Evolutionary conservation across 805 yeast genomes (phyloP).

Genomic region (Pichia deserticola): DNA sequence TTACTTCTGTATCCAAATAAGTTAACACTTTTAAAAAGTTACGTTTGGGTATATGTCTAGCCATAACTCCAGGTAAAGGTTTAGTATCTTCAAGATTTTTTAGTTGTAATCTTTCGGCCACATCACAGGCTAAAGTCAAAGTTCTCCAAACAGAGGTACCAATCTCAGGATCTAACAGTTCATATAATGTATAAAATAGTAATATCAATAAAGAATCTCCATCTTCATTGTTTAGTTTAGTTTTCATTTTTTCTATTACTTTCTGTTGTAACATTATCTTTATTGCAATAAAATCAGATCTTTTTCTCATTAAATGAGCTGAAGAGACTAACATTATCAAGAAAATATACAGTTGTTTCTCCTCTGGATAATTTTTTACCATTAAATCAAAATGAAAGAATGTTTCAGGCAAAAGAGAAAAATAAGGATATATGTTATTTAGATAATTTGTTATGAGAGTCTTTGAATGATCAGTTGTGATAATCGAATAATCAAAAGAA

Average conservation of each 20-base stretch:
- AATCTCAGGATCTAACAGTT: conserved; percentile 14
- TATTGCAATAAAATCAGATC: conserved; percentile 13
- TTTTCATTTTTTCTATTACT: conserved; percentile 10
- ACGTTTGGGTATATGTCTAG: conserved; percentile 5
- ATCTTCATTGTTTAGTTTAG: conserved; percentile 10
- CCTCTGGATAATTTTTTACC: conserved; percentile 13
- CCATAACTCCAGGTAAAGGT: conserved; percentile 10
- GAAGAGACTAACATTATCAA: conserved; percentile 15
- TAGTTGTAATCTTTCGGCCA: conserved; percentile 13
- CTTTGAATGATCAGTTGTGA: conserved; percentile 13
- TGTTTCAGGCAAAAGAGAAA: conserved; percentile 13
- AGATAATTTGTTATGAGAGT: conserved; percentile 15
- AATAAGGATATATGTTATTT: conserved; percentile 13
- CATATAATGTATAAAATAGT: conserved; percentile 12
- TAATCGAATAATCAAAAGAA: conserved; percentile 10
- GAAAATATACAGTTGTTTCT: conserved; percentile 12
- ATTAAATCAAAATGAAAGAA: conserved; percentile 16
- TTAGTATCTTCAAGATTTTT: conserved; percentile 6
- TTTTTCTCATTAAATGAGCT: conserved; percentile 15
- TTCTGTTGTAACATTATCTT: conserved; percentile 16
- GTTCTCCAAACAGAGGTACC: conserved; percentile 14
- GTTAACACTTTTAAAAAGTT: conserved; percentile 9
- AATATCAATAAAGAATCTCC: conserved; percentile 13
- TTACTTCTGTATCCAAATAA: conserved; percentile 7
- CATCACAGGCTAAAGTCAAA: conserved; percentile 11